A percentile compares a stretch with the other conserved stretches of the same genome.
These are phyloP conservation scores for Actinidia polygama DNA, from an alignment of 179 eudicot genomes.

Conservation along the genomic window DNA sequence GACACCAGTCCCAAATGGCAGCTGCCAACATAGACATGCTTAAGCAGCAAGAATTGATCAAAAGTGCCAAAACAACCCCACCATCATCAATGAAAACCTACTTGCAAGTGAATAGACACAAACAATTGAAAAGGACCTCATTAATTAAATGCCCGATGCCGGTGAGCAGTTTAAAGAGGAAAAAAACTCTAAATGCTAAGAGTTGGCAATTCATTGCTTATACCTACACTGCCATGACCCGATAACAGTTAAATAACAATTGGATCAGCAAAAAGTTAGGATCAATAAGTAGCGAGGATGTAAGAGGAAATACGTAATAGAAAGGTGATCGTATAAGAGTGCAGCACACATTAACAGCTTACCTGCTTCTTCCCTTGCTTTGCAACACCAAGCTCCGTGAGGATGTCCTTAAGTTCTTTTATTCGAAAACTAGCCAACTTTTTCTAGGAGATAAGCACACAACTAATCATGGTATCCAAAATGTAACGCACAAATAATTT, in stretches of 20 bases:
- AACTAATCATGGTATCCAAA: neutral
- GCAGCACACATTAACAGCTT: neutral
- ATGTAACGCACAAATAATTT: neutral
- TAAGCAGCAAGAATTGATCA: neutral
- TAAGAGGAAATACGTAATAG: neutral
- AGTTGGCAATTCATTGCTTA: conserved; percentile 5
- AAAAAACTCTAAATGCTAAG: neutral
- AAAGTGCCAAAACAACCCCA: neutral
- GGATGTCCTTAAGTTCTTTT: conserved; percentile 42
- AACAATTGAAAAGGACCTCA: neutral
- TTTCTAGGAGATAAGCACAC: conserved; percentile 15
- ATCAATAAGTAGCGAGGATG: neutral
- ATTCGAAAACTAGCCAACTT: conserved; percentile 35
- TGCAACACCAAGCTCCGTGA: conserved; percentile 35
- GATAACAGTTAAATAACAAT: neutral
- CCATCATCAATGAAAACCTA: neutral
- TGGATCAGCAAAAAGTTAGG: neutral
- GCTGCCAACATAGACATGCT: neutral
- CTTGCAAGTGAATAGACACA: neutral
- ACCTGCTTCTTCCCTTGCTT: conserved; percentile 46
- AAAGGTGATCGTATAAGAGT: neutral
- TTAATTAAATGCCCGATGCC: neutral
- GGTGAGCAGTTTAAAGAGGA: neutral
- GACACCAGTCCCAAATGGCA: too few relatives aligned
- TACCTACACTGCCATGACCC: neutral